Evolutionary conservation across 2,329 filamentous ascomycete genomes (phyloP).

Genomic region (Neocucurbitaria cava): DNA sequence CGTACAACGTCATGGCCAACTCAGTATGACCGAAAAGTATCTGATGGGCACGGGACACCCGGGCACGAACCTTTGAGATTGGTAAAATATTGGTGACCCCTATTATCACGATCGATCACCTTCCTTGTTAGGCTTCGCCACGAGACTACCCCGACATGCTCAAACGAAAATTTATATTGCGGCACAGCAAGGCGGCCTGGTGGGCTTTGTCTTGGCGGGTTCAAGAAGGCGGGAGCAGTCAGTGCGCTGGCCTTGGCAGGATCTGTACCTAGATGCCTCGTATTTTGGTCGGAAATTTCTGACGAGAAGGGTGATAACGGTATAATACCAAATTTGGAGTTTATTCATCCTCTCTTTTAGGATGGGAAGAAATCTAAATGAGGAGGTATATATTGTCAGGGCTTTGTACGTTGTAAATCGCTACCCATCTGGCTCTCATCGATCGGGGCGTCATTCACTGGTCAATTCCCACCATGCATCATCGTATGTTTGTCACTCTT

Average conservation of each 20-base stretch:
- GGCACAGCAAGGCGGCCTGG: constrained; percentile 1
- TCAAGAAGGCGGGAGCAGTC: neutral
- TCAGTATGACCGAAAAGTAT: no score
- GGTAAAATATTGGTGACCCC: neutral
- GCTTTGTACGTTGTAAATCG: neutral
- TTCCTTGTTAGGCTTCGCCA: neutral
- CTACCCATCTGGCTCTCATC: neutral
- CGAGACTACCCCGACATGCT: neutral
- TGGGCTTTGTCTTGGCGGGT: neutral
- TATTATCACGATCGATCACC: neutral
- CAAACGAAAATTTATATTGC: neutral
- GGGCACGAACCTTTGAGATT: neutral
- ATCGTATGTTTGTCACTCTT: neutral
- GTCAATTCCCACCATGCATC: neutral
- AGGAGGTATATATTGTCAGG: neutral
- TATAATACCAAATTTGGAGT: neutral
- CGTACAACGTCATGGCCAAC: no score
- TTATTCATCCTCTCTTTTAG: neutral
- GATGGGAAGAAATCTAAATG: neutral
- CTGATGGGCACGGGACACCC: neutral
- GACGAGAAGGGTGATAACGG: neutral
- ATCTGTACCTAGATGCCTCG: neutral
- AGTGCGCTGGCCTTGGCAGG: neutral
- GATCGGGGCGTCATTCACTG: neutral
- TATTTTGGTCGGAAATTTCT: neutral